Conservation (phyloP, 1,284 basidiomycete species). For the Macrocybe sp. region DNA sequence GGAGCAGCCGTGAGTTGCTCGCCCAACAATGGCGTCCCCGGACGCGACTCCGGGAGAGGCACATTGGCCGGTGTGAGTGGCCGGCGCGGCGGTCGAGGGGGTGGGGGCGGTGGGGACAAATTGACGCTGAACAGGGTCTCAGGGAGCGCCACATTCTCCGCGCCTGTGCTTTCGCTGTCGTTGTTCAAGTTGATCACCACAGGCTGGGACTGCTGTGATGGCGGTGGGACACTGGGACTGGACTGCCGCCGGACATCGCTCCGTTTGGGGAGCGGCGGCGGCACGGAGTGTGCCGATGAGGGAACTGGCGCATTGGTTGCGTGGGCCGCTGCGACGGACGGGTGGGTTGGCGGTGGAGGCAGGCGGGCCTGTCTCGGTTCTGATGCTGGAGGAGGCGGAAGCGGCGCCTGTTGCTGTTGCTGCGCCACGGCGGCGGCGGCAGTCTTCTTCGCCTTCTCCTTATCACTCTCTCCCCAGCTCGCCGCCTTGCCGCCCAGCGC, state of each 20-base stretch:
- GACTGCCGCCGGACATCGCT: conserved; percentile 25
- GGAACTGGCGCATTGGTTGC: conserved; percentile 1
- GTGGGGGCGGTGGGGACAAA: conserved; percentile 7
- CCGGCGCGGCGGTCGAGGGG: conserved; percentile 11
- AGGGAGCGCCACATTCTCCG: neutral
- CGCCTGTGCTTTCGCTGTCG: neutral
- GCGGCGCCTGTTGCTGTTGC: conserved; percentile 6
- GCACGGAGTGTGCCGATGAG: conserved; percentile 8
- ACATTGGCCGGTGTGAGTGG: conserved; percentile 23
- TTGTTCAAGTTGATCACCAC: neutral
- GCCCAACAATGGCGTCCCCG: conserved; percentile 28
- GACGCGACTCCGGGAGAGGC: conserved; percentile 43
- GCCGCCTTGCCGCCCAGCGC: conserved; percentile 48
- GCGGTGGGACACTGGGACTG: conserved; percentile 1
- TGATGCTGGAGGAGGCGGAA: neutral
- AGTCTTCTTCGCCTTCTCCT: conserved; percentile 28
- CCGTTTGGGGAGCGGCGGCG: conserved; percentile 31
- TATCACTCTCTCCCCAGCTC: conserved; percentile 40
- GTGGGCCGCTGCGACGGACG: conserved; percentile 4
- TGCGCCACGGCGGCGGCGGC: conserved; percentile 2
- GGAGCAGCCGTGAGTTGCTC: conserved; percentile 18
- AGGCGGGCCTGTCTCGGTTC: conserved; percentile 11
- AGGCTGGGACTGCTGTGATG: conserved; percentile 1
- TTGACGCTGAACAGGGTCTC: neutral
- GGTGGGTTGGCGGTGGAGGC: conserved; percentile 14